A percentile compares a stretch with the other conserved stretches of the same genome.
These are phyloP conservation scores for Blastocystis sp. DNA, from an alignment of 352 stramenopile species.

Conservation along the genomic window DNA sequence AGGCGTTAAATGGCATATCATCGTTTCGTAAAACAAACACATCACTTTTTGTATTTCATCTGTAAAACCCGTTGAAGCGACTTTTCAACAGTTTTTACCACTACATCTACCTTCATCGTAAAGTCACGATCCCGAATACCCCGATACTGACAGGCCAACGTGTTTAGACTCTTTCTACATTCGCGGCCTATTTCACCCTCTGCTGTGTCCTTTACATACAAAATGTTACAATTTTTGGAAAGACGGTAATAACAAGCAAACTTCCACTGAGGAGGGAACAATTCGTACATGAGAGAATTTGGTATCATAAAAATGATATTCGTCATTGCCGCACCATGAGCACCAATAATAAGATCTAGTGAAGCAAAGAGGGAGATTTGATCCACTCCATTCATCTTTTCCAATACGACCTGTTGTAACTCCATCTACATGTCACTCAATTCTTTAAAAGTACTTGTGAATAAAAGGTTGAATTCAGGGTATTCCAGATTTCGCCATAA, in stretches of 20 bases:
- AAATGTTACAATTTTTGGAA: neutral
- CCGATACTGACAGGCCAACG: neutral
- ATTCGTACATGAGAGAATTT: neutral
- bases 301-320: conserved; percentile 48
- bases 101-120: neutral
- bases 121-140: conserved; percentile 23
- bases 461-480: too few relatives aligned
- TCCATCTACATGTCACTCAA: neutral
- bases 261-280: conserved; percentile 41
- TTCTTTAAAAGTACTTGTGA: neutral
- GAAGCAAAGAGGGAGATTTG: neutral
- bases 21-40: neutral
- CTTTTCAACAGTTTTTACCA: neutral
- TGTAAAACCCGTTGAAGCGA: neutral
- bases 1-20: too few relatives aligned
- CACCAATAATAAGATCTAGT: neutral
- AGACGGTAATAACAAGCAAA: conserved; percentile 19
- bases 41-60: neutral
- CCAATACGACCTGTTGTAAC: neutral
- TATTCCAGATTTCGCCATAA: neutral
- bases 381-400: neutral
- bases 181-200: neutral
- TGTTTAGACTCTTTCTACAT: neutral
- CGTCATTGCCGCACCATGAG: conserved; percentile 19
- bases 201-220: conserved; percentile 28